phyloP scores from a whole-genome alignment of 768 basidiomycete genomes.

The Russula olivacea region DNA sequence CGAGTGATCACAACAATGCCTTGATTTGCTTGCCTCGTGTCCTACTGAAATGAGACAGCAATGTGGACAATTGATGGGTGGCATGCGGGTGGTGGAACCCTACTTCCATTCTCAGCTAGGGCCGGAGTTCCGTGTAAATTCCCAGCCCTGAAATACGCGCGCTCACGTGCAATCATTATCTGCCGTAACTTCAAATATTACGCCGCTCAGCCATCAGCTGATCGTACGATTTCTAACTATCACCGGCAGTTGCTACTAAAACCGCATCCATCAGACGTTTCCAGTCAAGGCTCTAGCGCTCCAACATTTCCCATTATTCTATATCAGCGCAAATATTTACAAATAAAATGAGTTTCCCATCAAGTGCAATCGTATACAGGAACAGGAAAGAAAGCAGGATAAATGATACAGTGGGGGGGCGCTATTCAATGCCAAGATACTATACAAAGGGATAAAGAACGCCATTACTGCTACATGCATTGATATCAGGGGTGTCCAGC shows the following conservation, averaged over 20 bases:
- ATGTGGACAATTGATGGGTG: not conserved
- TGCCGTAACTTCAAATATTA: slow-evolving; percentile 6
- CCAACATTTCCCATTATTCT: slow-evolving; percentile 5
- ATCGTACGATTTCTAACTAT: slow-evolving; percentile 8
- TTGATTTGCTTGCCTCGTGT: slow-evolving; percentile 1
- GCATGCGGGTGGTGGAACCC: not conserved
- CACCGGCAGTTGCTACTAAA: slow-evolving; percentile 4
- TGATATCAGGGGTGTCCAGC: slow-evolving; percentile 8
- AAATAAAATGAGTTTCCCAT: slow-evolving; percentile 18
- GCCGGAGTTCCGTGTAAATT: not conserved
- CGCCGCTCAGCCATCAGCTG: slow-evolving; percentile 11
- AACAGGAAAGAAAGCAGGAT: slow-evolving; percentile 1
- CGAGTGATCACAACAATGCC: not conserved
- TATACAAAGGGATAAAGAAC: slow-evolving; percentile 22
- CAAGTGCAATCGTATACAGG: slow-evolving; percentile 19
- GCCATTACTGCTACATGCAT: slow-evolving; percentile 22
- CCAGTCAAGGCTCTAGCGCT: slow-evolving; percentile 5
- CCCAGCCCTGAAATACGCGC: slow-evolving; percentile 5
- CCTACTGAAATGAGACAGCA: not conserved
- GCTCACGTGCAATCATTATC: slow-evolving; percentile 7
- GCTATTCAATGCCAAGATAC: slow-evolving; percentile 20
- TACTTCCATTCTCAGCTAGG: not conserved
- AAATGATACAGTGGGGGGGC: slow-evolving; percentile 23
- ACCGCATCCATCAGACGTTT: slow-evolving; percentile 9
- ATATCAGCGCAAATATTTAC: slow-evolving; percentile 23